These are phyloP conservation scores for Penicillium pulvis DNA, from an alignment of 495 filamentous ascomycete genomes.

Conservation along the genomic window DNA sequence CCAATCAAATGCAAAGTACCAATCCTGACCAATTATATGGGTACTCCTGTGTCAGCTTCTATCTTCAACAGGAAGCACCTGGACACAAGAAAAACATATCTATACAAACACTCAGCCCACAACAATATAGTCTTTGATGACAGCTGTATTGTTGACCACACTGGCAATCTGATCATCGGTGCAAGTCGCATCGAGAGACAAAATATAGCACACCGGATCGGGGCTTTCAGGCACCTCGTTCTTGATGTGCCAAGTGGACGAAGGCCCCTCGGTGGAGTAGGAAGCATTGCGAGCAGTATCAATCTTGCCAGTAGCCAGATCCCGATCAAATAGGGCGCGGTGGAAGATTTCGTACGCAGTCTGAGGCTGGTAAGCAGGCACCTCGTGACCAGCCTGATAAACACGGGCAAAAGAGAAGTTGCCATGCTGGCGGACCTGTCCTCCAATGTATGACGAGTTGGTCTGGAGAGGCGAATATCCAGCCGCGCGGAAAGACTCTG, in stretches of 20 bases:
- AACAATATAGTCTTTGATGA: slow-evolving; percentile 53
- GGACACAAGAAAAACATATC: too few species aligned
- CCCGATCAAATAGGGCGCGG: slow-evolving; percentile 53
- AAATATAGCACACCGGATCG: slow-evolving; percentile 49
- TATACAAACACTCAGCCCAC: slow-evolving; percentile 19
- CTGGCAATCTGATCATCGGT: slow-evolving; percentile 50
- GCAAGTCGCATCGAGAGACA: slow-evolving; percentile 40
- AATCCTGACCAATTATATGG: too few species aligned
- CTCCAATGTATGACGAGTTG: slow-evolving; percentile 48
- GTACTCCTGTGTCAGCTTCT: too few species aligned
- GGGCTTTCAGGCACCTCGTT: slow-evolving; percentile 43
- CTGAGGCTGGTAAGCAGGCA: slow-evolving; percentile 61
- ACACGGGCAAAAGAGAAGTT: slow-evolving; percentile 62
- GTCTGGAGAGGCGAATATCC: slow-evolving; percentile 52
- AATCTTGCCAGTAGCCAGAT: slow-evolving; percentile 58
- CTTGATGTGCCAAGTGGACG: slow-evolving; percentile 54
- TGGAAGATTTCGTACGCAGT: slow-evolving; percentile 57
- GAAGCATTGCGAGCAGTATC: slow-evolving; percentile 35
- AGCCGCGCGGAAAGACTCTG: slow-evolving; percentile 46
- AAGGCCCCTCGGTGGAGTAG: slow-evolving; percentile 53
- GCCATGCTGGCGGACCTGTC: slow-evolving; percentile 58
- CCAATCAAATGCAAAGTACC: background rate
- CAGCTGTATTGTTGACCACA: slow-evolving; percentile 48
- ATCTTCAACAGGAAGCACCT: too few species aligned
- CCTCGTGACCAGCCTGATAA: slow-evolving; percentile 62